phyloP scores from a whole-genome alignment of 768 basidiomycete species.

The Cubamyces lactineus region DNA sequence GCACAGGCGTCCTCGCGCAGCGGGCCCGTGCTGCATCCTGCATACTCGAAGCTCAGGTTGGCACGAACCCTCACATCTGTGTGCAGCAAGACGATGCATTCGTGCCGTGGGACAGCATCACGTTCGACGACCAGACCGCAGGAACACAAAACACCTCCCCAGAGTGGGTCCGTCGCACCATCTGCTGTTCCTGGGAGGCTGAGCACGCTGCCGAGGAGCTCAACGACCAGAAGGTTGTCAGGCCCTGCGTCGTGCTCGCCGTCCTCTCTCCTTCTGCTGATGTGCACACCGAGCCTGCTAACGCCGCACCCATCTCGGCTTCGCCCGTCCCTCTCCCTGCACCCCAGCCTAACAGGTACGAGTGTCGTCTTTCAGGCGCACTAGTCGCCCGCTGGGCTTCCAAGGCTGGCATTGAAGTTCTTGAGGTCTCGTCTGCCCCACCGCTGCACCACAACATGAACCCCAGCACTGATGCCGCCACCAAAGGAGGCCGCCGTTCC shows the following conservation, averaged over 20 bases:
- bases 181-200: conserved; percentile 83
- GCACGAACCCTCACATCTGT: conserved; percentile 76
- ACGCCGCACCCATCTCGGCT: conserved; percentile 25
- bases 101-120: conserved; percentile 77
- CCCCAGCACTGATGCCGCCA: background rate
- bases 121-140: conserved; percentile 46
- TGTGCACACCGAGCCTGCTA: conserved; percentile 19
- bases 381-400: conserved; percentile 71
- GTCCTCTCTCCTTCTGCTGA: conserved; percentile 37
- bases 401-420: conserved; percentile 57
- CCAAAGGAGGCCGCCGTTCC: conserved; percentile 24
- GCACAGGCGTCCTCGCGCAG: conserved; percentile 74
- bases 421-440: conserved; percentile 54
- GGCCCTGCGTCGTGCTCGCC: conserved; percentile 65
- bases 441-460: conserved; percentile 14
- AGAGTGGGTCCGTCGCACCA: conserved; percentile 84
- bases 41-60: conserved; percentile 86
- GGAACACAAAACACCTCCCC: conserved; percentile 51
- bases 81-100: conserved; percentile 85
- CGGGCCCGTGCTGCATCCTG: conserved; percentile 87
- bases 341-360: conserved; percentile 59
- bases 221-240: conserved; percentile 18
- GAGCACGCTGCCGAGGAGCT: conserved; percentile 49
- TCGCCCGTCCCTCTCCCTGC: conserved; percentile 71
- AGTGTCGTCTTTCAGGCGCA: conserved; percentile 64